phyloP scores from a whole-genome alignment of 148 eudicot genomes.

The Beta vulgaris region DNA sequence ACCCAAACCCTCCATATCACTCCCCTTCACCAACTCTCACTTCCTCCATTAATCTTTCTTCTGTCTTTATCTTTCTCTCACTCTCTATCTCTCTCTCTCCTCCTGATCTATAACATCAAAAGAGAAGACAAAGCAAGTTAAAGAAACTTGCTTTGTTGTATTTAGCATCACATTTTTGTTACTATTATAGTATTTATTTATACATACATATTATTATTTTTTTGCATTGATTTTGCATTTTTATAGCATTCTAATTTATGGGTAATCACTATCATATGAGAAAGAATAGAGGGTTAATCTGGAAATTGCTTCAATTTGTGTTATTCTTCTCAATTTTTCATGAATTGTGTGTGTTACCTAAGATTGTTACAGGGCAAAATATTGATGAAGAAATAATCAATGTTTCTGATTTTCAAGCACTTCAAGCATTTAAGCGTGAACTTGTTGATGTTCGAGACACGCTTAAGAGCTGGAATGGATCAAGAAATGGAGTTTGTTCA shows the following conservation, averaged over 20 bases:
- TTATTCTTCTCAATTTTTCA: slow-evolving; percentile 8
- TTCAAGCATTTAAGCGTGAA: slow-evolving; percentile 51
- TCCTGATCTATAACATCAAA: neutral
- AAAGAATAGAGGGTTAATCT: slow-evolving; percentile 1
- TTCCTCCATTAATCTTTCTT: slow-evolving; percentile 3
- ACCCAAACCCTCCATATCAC: slow-evolving; percentile 15
- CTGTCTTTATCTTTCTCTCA: slow-evolving; percentile 17
- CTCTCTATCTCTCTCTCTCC: neutral
- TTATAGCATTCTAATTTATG: slow-evolving; percentile 20
- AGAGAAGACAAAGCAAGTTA: neutral
- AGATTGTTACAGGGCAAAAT: slow-evolving; percentile 30
- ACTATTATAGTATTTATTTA: neutral
- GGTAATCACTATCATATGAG: slow-evolving; percentile 3
- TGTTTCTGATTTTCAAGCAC: slow-evolving; percentile 48
- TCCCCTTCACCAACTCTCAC: slow-evolving; percentile 15
- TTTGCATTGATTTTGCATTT: neutral
- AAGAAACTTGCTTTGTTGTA: neutral
- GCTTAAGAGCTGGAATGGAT: slow-evolving; percentile 60
- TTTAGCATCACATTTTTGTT: neutral
- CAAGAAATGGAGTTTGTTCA: slow-evolving; percentile 51
- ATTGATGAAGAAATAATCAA: slow-evolving; percentile 47
- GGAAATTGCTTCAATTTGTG: neutral
- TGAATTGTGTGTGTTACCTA: slow-evolving; percentile 20
- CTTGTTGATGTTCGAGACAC: slow-evolving; percentile 43
- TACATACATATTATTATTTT: neutral